Evolutionary conservation across 441 rosid genomes (phyloP).

Genomic region (Adansonia madagascariensis): DNA sequence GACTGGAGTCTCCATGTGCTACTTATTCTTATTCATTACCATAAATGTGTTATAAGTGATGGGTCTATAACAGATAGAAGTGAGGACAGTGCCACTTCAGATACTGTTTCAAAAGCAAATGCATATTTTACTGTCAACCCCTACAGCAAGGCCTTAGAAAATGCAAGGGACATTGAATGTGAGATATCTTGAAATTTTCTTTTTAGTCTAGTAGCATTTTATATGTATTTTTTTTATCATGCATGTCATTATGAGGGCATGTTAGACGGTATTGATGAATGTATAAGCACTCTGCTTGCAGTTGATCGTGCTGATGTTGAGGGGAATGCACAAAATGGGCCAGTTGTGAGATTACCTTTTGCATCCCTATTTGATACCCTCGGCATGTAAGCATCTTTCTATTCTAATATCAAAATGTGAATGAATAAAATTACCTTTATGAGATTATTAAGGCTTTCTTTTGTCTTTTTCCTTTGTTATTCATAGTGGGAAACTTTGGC

Average conservation of each 20-base stretch:
- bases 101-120: constrained; percentile 61
- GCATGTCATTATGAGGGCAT: constrained; percentile 17
- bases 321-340: constrained; percentile 64
- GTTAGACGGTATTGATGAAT: constrained; percentile 19
- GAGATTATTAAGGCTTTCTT: constrained; percentile 7
- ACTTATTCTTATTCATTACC: constrained; percentile 88
- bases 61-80: constrained; percentile 65
- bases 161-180: constrained; percentile 91
- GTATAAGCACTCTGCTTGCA: constrained; percentile 43
- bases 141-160: constrained; percentile 85
- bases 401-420: constrained; percentile 13
- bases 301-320: constrained; percentile 90
- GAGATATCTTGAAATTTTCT: constrained; percentile 37
- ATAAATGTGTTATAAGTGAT: constrained; percentile 61
- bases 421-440: neutral
- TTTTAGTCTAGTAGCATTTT: neutral
- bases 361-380: constrained; percentile 93
- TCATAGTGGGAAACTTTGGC: neutral
- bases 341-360: constrained; percentile 77
- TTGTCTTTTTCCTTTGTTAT: neutral
- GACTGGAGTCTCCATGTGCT: constrained; percentile 83
- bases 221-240: constrained; percentile 6
- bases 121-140: constrained; percentile 70
- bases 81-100: constrained; percentile 62
- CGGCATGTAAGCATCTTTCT: constrained; percentile 73